Evolutionary conservation across 345 rosid species (phyloP).

Genomic region (Eucalyptus brandiana): DNA sequence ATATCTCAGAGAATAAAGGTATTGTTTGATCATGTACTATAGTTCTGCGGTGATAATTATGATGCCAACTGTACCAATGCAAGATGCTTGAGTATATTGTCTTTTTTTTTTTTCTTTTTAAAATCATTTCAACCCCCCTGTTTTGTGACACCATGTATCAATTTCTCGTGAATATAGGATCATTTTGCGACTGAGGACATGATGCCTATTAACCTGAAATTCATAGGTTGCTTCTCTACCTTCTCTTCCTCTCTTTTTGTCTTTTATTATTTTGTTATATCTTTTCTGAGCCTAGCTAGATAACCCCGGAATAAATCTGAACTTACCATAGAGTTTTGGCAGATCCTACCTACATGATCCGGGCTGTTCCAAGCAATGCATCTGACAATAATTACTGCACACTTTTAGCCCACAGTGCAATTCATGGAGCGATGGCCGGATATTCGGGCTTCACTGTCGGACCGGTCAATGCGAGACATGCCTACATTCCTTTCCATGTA

Average conservation of each 20-base stretch:
- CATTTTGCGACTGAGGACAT: slow-evolving; percentile 35
- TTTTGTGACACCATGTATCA: neutral
- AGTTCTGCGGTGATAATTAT: neutral
- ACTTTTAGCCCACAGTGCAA: slow-evolving; percentile 75
- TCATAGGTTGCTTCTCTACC: slow-evolving; percentile 38
- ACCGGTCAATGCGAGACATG: slow-evolving; percentile 64
- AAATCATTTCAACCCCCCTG: neutral
- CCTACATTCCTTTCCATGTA: slow-evolving; percentile 71
- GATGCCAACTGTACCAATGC: neutral
- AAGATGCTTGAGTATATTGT: neutral
- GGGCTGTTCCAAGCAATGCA: slow-evolving; percentile 78
- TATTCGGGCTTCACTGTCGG: slow-evolving; percentile 75
- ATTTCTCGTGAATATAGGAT: slow-evolving; percentile 19
- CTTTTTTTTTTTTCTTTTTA: neutral
- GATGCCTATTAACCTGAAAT: slow-evolving; percentile 66
- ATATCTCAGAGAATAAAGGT: slow-evolving; percentile 67
- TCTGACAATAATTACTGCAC: slow-evolving; percentile 91
- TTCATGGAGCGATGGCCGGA: slow-evolving; percentile 98
- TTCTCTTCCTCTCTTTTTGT: neutral
- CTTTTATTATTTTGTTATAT: neutral
- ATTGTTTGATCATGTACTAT: neutral
- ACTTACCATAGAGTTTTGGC: slow-evolving; percentile 1
- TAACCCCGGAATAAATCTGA: neutral
- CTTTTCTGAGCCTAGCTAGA: neutral
- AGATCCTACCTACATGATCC: slow-evolving; percentile 95